Evolutionary conservation across 2,329 filamentous ascomycete genomes (phyloP), one percentile per base, ranked within the genome.

Genomic region (Penicillium vulpinum): DNA sequence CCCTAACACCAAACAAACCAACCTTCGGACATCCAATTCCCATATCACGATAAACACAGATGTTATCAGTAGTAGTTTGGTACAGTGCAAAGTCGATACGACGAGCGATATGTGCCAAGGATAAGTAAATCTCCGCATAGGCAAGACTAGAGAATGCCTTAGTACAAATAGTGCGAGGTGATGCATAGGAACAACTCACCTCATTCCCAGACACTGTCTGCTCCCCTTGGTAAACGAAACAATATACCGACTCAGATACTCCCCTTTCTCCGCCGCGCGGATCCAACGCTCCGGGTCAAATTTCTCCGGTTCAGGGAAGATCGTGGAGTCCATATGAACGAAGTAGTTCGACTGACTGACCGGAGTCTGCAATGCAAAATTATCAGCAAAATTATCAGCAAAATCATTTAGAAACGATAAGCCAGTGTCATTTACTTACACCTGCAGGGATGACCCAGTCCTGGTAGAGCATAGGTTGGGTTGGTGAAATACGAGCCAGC

Each of bases 261-360:
- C 51, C 13, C 63, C 60, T 4, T 59, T 57, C 16, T 59, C 54
- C 16, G 51, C 36, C 3, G 61, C 55, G 9, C 51, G 60, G 4
- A 63, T 24, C 64, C 64, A 66, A 18, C 63, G 61, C 38, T 62
- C 60, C 1, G 64, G 64, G 35, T 64, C 57, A 18, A 66, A 66
- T 21, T 46, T 64, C 15, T 53, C 22, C 1, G 64, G 64, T 2
- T 64, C 54, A 0, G 64, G 64, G 52, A 66, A 66, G 4, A 66
- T 43, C 1, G 46, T 56, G 5, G 57, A 24, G 38, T 66, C 64
- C 64, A 65, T 66, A 28, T 65, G 64, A 7, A 66, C 63, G 29
- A 66, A 66, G 40, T 66, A 66, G 22, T 62, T 64, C 8, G 64
- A 66, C 43, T 66, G 64, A 49, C 64, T 66, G 24, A 66, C 54